Evolutionary conservation across 768 basidiomycete species (phyloP), one percentile per base, ranked within the genome.

Genomic region (Lactarius deliciosus): DNA sequence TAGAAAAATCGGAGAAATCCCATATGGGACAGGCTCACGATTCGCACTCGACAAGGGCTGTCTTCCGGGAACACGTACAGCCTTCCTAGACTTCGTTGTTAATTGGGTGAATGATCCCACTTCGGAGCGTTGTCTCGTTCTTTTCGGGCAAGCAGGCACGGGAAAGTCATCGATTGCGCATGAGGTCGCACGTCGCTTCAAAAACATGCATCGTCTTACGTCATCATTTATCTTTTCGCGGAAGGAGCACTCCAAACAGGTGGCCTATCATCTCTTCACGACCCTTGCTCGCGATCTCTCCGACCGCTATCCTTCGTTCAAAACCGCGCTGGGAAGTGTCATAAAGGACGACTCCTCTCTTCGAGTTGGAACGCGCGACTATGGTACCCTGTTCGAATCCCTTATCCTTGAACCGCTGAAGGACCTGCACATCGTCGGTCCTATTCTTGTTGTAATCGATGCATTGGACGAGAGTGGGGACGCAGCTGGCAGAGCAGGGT

Each of bases 371-470:
- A n/a, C 58, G 0, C 22, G 41, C 7, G 58, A 60, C 41, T 60
- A 60, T 30, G 9, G 15, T 30, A 60, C 58, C 13, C 41, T 60
- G 3, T 41, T 60, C 18, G 22, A 60, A 20, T 30, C 11, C 41
- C 41, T 60, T 16, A 16, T 60, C 40, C 22, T 41, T 1, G 40
- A 60, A 30, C 58, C 58, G 41, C 58, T 60, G 0, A 40, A 32
- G 58, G 22, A 41, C 16, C 28, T 60, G 15, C 58, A 41, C n/a
- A 28, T 60, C 10, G 58, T 30, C 8, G 38, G 40, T 18, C 58
- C 58, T 5, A 43, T 60, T 25, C 28, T 60, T 10, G 28, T 60
- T 11, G 58, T 60, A 7, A 60, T 60, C 40, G 58, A 60, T 30
- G 58, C 38, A 7, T 2, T 60, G 7, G 58, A 60, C 18, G 58